phyloP scores from a whole-genome alignment of 441 rosid species.

The Erysimum pusillum region DNA sequence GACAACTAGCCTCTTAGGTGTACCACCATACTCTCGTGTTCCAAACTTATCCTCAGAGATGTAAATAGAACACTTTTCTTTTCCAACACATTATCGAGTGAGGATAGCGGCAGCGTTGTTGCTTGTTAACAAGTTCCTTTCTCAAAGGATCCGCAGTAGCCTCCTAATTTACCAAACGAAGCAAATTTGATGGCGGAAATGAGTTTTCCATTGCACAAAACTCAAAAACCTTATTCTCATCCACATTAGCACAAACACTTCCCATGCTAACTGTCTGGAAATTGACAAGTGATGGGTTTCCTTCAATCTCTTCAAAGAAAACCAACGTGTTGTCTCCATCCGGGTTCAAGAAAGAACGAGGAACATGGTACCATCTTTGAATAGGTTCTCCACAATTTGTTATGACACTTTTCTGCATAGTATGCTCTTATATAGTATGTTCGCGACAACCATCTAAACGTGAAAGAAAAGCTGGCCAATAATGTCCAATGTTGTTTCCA shows the following conservation, averaged over 20 bases:
- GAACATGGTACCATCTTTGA: constrained; percentile 81
- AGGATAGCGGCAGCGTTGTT: constrained; percentile 16
- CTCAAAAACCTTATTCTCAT: constrained; percentile 53
- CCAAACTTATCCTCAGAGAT: constrained; percentile 53
- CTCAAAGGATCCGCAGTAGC: constrained; percentile 53
- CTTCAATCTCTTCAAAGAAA: constrained; percentile 80
- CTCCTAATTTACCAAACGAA: constrained; percentile 65
- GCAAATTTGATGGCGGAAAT: constrained; percentile 61
- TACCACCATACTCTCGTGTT: constrained; percentile 41
- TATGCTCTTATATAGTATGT: constrained; percentile 64
- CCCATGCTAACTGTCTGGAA: constrained; percentile 54
- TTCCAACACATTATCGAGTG: constrained; percentile 58
- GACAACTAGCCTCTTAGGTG: constrained; percentile 53
- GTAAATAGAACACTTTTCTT: constrained; percentile 52
- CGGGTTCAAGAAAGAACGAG: constrained; percentile 58
- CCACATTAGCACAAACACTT: constrained; percentile 48
- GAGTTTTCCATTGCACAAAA: constrained; percentile 57
- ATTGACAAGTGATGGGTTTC: constrained; percentile 60
- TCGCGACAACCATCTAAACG: constrained; percentile 56
- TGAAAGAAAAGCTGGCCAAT: constrained; percentile 64
- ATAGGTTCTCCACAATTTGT: constrained; percentile 70
- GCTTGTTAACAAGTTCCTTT: constrained; percentile 54
- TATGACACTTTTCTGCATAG: constrained; percentile 53
- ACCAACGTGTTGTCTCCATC: constrained; percentile 60
- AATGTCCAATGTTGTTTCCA: constrained; percentile 65